Base-by-base conservation (phyloP, 257 asterid species). In the Jacaranda copaia region DNA sequence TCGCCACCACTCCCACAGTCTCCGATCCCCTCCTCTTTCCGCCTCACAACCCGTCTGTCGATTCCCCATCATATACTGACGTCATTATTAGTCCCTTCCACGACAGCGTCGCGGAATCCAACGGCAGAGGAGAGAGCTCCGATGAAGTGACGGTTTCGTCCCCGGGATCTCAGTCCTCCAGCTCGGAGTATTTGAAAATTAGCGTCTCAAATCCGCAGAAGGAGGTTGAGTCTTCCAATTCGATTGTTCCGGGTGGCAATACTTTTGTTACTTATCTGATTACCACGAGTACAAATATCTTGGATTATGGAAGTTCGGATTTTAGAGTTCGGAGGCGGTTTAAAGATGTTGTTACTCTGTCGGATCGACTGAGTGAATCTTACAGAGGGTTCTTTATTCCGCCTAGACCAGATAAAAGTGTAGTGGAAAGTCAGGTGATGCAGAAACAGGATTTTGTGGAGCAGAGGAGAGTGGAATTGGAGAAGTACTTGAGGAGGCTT, bases 341-440 rank as follows among this genome's bases (percentile, higher is more conserved):
- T 80, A 91, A 74, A 43, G 99, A 96, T 38, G 90, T 96, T 1
- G 97, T 96, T 14, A 90, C 96, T 3, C 88, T 96, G 45, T 89
- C 99, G 1, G 99, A 96, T 84, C 90, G 97, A 49, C 85, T 96
- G 80, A 75, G 48, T 39, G 98, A 96, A 73, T 74, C 86, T 75
- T 91, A 93, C 70, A 80, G 99, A 66, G 99, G 99, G 11, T 82
- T 86, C 79, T 88, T 96, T 40, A 87, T 96, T 53, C 97, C 99
- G 2, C 93, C 97, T 2, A 82, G 99, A 81, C 99, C 99, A 1
- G 99, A 96, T 51, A 96, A 96, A 82, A 96, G 98, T 56, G 76
- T 96, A 14, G 96, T 96, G 63, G 99, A 96, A 81, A 87, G 97
- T 73, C 99, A 96, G 84, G 97, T 96, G 56, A 96, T 93, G 99